These are phyloP conservation scores for Phytophthora pinifolia DNA, from an alignment of 352 stramenopile genomes.

Conservation along the genomic window DNA sequence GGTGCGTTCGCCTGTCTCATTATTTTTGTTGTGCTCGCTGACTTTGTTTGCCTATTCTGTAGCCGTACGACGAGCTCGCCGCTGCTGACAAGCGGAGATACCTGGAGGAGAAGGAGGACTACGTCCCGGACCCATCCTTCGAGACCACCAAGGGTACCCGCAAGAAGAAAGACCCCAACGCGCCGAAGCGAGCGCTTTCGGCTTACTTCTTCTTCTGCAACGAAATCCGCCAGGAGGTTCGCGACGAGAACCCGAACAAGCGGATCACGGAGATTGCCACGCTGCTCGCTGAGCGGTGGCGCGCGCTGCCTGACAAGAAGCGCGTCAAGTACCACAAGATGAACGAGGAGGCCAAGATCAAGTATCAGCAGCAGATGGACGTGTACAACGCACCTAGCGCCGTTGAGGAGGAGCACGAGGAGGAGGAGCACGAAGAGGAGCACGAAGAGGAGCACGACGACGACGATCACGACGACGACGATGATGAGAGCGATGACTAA, in stretches of 20 bases:
- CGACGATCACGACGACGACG: conserved; percentile 63
- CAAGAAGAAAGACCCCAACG: conserved; percentile 93
- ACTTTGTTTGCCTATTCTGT: conserved; percentile 9
- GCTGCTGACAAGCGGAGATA: conserved; percentile 88
- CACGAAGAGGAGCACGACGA: conserved; percentile 69
- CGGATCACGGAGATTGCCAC: conserved; percentile 93
- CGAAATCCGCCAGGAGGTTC: conserved; percentile 89
- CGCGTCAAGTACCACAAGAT: conserved; percentile 90
- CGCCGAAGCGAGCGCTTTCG: conserved; percentile 93
- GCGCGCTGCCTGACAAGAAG: conserved; percentile 91
- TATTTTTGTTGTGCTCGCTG: neutral
- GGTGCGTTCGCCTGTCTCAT: conserved; percentile 37
- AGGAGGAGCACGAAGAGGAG: conserved; percentile 68
- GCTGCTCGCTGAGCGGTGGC: conserved; percentile 83
- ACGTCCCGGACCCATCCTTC: conserved; percentile 84
- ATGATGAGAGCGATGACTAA: conserved; percentile 60
- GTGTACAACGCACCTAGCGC: conserved; percentile 81
- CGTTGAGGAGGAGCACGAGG: conserved; percentile 34
- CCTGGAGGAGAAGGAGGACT: conserved; percentile 88
- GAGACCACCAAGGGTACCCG: conserved; percentile 58
- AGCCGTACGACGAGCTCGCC: conserved; percentile 86
- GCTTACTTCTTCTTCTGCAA: conserved; percentile 97
- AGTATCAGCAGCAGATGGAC: conserved; percentile 91
- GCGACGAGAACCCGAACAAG: conserved; percentile 93
- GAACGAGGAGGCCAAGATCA: conserved; percentile 81